These are phyloP conservation scores for Solanum sitiens DNA, from an alignment of 257 asterid genomes.

Conservation along the genomic window DNA sequence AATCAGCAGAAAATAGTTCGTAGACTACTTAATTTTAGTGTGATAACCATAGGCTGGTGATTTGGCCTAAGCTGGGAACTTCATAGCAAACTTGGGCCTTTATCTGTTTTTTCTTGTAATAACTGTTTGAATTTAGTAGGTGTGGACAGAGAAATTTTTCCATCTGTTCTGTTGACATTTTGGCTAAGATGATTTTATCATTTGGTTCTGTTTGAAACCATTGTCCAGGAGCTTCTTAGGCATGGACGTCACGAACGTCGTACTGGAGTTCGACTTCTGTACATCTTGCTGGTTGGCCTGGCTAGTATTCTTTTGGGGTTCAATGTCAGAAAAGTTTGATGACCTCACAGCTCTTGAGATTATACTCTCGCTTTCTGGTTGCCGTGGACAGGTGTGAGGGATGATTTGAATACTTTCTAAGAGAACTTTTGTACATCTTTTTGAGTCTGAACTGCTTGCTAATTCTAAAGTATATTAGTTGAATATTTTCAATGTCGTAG, in stretches of 20 bases:
- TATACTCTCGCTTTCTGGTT: background rate
- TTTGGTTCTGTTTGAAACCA: background rate
- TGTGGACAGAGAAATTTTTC: background rate
- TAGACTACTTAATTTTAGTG: background rate
- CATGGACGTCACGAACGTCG: background rate
- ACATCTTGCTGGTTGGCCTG: background rate
- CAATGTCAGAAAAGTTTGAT: background rate
- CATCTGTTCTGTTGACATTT: background rate
- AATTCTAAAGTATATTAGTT: background rate
- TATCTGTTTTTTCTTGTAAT: background rate
- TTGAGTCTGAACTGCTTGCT: background rate
- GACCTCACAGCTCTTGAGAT: background rate
- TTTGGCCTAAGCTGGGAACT: background rate
- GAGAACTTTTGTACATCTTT: background rate
- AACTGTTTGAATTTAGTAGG: background rate
- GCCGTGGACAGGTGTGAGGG: background rate
- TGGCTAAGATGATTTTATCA: background rate
- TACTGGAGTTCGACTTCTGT: background rate
- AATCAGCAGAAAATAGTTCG: background rate
- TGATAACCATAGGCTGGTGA: background rate
- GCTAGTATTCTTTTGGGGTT: slow-evolving; percentile 3
- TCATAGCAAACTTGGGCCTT: background rate
- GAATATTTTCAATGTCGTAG: background rate
- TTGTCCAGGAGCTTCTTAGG: slow-evolving; percentile 2
- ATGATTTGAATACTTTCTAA: background rate